Evolutionary conservation across 805 yeast species (phyloP), one percentile per base, ranked within the genome.

Genomic region (Candida parachauliodes): DNA sequence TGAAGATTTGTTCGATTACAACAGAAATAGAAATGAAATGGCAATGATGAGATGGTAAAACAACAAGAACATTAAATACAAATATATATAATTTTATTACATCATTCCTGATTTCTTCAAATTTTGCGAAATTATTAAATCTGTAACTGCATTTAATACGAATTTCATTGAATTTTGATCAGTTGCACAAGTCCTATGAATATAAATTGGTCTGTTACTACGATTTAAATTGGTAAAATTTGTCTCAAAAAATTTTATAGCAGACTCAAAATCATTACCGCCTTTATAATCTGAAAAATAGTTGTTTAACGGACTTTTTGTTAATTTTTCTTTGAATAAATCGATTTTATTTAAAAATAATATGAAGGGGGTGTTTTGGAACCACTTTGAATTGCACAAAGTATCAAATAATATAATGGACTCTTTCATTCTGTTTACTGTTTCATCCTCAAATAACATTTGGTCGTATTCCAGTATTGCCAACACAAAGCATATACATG

Each of bases 401-500:
- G 93, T 76, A 48, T 84, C 88, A 55, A 91, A 93, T 38, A 93
- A 63, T 63, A 81, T 77, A 36, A 93, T 74, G 1, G 96, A 79
- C 62, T 93, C 98, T 48, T 80, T 85, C 85, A 93, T 83, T 51
- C 98, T 74, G 62, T 89, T 89, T 18, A 86, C 94, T 11, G 83
- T 62, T 48, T 81, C 85, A 59, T 91, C 98, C 59, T 91, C 98
- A 62, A 85, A 88, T 33, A 93, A 62, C 68, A 76, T 79, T 61
- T 91, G 96, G 62, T 91, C 97, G 58, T 87, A 93, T 64, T 93
- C 98, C 33, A 88, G 79, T 18, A 88, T 80, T 0, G 97, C 96
- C 14, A 85, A 74, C 6, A 91, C 96, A 59, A 88, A 93, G 26
- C 91, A 59, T 0, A 94, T 83, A 3, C 94, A 85, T 0, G 95